These are phyloP conservation scores for Penicillium bialowiezense DNA, from an alignment of 495 filamentous ascomycete genomes.

Conservation along the genomic window DNA sequence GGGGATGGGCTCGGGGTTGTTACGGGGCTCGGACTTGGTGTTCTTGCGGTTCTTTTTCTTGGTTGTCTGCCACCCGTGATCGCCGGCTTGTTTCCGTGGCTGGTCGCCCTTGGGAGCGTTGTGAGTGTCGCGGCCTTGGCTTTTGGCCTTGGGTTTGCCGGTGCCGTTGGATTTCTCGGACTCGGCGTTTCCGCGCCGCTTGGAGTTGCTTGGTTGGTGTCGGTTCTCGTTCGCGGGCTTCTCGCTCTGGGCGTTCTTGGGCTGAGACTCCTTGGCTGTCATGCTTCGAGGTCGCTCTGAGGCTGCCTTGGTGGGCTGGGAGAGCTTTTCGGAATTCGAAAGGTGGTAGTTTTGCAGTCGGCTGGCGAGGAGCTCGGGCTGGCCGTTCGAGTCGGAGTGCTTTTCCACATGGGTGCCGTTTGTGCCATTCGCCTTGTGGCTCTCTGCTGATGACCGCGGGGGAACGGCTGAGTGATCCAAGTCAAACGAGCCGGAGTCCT, in stretches of 20 bases:
- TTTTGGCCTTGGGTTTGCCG: slow-evolving; percentile 34
- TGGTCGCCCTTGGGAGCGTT: slow-evolving; percentile 18
- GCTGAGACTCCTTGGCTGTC: slow-evolving; percentile 27
- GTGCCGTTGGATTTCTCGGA: slow-evolving; percentile 39
- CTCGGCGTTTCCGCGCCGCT: slow-evolving; percentile 30
- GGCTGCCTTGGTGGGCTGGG: slow-evolving; percentile 26
- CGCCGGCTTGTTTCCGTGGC: slow-evolving; percentile 28
- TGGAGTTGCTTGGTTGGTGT: slow-evolving; percentile 25
- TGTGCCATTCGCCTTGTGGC: slow-evolving; percentile 10
- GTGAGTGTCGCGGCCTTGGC: slow-evolving; percentile 30
- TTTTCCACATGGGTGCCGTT: slow-evolving; percentile 17
- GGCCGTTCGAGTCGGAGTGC: slow-evolving; percentile 14
- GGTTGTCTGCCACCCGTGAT: slow-evolving; percentile 48
- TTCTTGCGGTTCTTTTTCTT: slow-evolving; percentile 48
- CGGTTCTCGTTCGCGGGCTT: slow-evolving; percentile 24
- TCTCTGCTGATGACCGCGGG: slow-evolving; percentile 27
- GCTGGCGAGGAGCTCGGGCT: slow-evolving; percentile 34
- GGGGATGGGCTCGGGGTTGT: slow-evolving; percentile 41
- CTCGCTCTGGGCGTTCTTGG: slow-evolving; percentile 33
- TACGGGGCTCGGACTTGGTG: slow-evolving; percentile 34
- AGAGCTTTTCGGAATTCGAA: slow-evolving; percentile 34
- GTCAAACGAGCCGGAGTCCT: slow-evolving; percentile 38
- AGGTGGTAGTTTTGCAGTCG: slow-evolving; percentile 39
- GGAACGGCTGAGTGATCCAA: slow-evolving; percentile 30
- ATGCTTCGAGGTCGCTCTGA: slow-evolving; percentile 29